Evolutionary conservation across 345 rosid genomes (phyloP).

Genomic region (Eucalyptus cladocalyx): DNA sequence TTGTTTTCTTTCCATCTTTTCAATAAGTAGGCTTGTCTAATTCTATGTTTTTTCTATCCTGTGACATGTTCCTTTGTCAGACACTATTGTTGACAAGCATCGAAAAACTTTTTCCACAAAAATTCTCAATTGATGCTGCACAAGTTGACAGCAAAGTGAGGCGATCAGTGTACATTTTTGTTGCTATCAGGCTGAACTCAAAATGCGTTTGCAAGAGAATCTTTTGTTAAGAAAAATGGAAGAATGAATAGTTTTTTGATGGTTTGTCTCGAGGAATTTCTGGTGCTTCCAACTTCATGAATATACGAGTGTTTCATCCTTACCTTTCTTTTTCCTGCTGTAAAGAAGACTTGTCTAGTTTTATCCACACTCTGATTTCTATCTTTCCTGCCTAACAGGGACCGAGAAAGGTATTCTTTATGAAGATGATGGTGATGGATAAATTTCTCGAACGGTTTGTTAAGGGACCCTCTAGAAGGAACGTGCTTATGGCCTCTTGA

Average conservation of each 20-base stretch:
- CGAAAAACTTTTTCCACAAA: not conserved
- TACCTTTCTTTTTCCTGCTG: not conserved
- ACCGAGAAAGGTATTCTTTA: constrained; percentile 58
- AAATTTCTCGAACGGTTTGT: too few species aligned
- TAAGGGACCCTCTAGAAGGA: too few species aligned
- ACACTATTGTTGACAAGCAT: not conserved
- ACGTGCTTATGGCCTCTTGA: too few species aligned
- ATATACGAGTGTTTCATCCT: not conserved
- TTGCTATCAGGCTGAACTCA: too few species aligned
- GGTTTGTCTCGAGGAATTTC: too few species aligned
- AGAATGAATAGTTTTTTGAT: not conserved
- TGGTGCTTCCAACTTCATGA: not conserved
- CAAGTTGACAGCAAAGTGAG: not conserved
- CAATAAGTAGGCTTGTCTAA: not conserved
- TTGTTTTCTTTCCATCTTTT: not conserved
- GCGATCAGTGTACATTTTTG: too few species aligned
- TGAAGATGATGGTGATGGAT: constrained; percentile 72
- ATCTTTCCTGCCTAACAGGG: constrained; percentile 19
- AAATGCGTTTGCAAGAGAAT: not conserved
- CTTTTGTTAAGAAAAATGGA: not conserved
- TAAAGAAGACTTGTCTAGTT: not conserved
- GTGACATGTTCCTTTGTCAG: not conserved
- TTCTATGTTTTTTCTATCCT: not conserved
- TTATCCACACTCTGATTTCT: not conserved
- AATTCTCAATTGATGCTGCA: not conserved